Percentiles rank a stretch among this genome's conserved stretches.
phyloP scores from a whole-genome alignment of 1,139 yeast genomes.

The Zygosaccharomyces pseudobailii region DNA sequence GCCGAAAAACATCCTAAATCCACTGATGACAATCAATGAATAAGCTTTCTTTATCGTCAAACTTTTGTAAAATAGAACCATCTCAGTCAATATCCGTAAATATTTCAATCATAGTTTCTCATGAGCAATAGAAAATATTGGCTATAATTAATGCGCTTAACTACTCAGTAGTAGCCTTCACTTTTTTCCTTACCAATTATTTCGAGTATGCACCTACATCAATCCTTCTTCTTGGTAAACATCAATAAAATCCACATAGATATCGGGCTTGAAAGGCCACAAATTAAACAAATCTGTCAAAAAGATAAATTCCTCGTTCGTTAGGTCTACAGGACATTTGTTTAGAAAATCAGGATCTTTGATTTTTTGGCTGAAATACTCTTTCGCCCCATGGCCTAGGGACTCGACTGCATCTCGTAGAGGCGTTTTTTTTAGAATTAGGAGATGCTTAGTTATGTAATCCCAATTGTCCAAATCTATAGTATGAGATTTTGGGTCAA shows the following conservation, averaged over 20 bases:
- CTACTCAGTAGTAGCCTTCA: too few species aligned
- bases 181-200: neutral
- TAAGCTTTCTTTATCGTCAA: too few species aligned
- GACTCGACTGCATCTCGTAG: slow-evolving; percentile 47
- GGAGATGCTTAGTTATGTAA: slow-evolving; percentile 59
- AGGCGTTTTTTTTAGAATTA: slow-evolving; percentile 49
- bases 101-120: too few species aligned
- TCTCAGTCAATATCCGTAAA: too few species aligned
- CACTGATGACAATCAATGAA: neutral
- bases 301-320: slow-evolving; percentile 48
- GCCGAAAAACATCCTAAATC: slow-evolving; percentile 35
- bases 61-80: neutral
- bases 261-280: slow-evolving; percentile 88
- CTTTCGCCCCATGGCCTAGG: slow-evolving; percentile 83
- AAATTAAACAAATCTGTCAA: slow-evolving; percentile 50
- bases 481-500: slow-evolving; percentile 45
- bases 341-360: slow-evolving; percentile 39
- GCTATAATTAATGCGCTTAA: too few species aligned
- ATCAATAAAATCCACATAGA: slow-evolving; percentile 30
- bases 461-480: slow-evolving; percentile 60
- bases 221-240: slow-evolving; percentile 21
- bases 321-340: slow-evolving; percentile 47
- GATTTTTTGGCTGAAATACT: slow-evolving; percentile 46
- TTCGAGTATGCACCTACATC: neutral
- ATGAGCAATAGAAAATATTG: too few species aligned